Percentiles rank a stretch among this genome's conserved stretches.
Conservation (phyloP, 192 early-diverging fungal genomes). For the Coemansia sp. region DNA sequence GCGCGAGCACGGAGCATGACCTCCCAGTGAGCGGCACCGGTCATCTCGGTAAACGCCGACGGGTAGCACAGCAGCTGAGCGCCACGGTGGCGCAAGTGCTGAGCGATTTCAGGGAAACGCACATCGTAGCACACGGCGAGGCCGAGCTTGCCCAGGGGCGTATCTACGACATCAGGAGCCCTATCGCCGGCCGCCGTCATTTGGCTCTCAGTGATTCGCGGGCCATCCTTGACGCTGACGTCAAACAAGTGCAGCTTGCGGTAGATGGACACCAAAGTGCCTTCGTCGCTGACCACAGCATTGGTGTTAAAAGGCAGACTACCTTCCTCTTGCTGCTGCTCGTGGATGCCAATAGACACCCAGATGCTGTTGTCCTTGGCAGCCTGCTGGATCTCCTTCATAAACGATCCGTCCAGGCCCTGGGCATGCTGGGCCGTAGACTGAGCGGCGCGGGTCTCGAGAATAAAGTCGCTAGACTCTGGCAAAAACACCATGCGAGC, state of each 20-base stretch:
- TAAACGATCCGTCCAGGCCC: slow-evolving; percentile 58
- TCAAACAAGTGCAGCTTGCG: slow-evolving; percentile 86
- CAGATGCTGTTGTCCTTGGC: slow-evolving; percentile 65
- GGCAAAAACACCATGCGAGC: slow-evolving; percentile 82
- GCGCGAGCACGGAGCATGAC: slow-evolving; percentile 76
- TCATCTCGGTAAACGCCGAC: slow-evolving; percentile 79
- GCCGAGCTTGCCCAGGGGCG: slow-evolving; percentile 65
- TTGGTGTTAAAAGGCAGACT: slow-evolving; percentile 68
- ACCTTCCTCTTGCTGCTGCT: slow-evolving; percentile 31
- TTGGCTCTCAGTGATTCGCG: slow-evolving; percentile 42
- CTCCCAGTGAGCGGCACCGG: slow-evolving; percentile 87
- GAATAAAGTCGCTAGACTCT: slow-evolving; percentile 83
- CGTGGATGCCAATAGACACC: slow-evolving; percentile 82
- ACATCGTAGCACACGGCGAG: slow-evolving; percentile 80
- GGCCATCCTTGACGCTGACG: slow-evolving; percentile 56
- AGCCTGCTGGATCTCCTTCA: slow-evolving; percentile 61
- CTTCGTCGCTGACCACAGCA: slow-evolving; percentile 64
- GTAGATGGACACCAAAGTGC: slow-evolving; percentile 61
- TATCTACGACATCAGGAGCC: slow-evolving; percentile 23
- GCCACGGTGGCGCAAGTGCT: slow-evolving; percentile 58
- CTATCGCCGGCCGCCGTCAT: slow-evolving; percentile 23
- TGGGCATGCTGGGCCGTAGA: slow-evolving; percentile 36
- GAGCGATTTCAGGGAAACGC: slow-evolving; percentile 74
- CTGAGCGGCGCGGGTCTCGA: slow-evolving; percentile 58
- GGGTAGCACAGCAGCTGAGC: slow-evolving; percentile 80